A percentile compares a stretch with the other conserved stretches of the same genome.
These are phyloP conservation scores for Cladosporium colombiae DNA, from an alignment of 2,329 filamentous ascomycete genomes.

Conservation along the genomic window DNA sequence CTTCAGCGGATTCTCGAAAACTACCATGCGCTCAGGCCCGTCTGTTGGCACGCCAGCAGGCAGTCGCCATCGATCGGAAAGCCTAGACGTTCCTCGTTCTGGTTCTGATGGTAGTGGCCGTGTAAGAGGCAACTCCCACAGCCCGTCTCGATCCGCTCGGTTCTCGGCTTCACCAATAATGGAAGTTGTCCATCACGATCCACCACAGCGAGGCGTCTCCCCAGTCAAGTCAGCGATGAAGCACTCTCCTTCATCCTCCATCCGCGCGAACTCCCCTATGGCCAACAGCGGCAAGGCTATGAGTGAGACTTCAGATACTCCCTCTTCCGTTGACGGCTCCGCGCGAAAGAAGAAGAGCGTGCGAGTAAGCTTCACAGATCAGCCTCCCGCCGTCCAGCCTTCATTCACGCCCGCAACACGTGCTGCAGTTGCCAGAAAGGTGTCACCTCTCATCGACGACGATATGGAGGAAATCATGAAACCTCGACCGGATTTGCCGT, in stretches of 20 bases:
- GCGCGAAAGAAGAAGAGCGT: conserved; percentile 63
- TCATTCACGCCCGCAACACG: conserved; percentile 53
- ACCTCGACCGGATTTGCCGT: conserved; percentile 71
- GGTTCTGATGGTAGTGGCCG: conserved; percentile 26
- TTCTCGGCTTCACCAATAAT: conserved; percentile 63
- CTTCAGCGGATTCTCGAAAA: conserved; percentile 12
- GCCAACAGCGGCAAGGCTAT: conserved; percentile 31
- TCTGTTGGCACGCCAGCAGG: conserved; percentile 19
- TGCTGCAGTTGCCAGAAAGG: conserved; percentile 24
- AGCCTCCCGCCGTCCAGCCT: conserved; percentile 39
- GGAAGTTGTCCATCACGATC: conserved; percentile 63
- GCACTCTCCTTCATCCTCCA: conserved; percentile 56
- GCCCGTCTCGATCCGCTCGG: conserved; percentile 67
- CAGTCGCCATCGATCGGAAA: conserved; percentile 32
- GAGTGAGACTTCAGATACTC: conserved; percentile 58
- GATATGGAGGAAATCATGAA: conserved; percentile 68
- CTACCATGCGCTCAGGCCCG: not conserved
- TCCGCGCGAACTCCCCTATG: conserved; percentile 47
- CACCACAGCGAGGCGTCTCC: conserved; percentile 69
- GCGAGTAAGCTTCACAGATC: conserved; percentile 72
- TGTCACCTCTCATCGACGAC: conserved; percentile 48
- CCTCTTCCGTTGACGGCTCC: conserved; percentile 46
- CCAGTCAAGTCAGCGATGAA: conserved; percentile 79
- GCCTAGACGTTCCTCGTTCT: conserved; percentile 37
- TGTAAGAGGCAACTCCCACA: conserved; percentile 44